A percentile compares a stretch with the other conserved stretches of the same genome.
These are phyloP conservation scores for Aspergillus neoniger DNA, from an alignment of 2,329 filamentous ascomycete species.

Conservation along the genomic window DNA sequence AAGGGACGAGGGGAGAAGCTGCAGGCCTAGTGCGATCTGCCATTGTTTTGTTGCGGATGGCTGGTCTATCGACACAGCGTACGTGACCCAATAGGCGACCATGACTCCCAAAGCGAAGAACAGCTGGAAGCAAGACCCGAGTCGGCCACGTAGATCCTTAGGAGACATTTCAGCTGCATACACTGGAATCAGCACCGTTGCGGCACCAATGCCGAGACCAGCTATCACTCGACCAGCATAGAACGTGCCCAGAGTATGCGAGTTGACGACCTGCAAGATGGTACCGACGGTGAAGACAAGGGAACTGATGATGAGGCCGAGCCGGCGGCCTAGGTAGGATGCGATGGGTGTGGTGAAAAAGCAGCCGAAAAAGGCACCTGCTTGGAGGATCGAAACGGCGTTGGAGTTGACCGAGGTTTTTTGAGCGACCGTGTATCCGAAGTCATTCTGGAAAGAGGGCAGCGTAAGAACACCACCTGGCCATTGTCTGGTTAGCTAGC, in stretches of 20 bases:
- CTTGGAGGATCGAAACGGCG: constrained; percentile 52
- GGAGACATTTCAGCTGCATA: constrained; percentile 46
- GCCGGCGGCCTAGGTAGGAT: constrained; percentile 47
- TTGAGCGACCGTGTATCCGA: constrained; percentile 36
- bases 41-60: constrained; percentile 47
- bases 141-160: constrained; percentile 43
- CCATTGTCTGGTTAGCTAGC: constrained; percentile 5
- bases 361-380: constrained; percentile 55
- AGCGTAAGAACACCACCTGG: constrained; percentile 50
- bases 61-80: constrained; percentile 48
- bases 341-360: constrained; percentile 52
- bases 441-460: constrained; percentile 45
- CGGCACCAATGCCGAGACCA: constrained; percentile 50
- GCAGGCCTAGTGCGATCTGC: constrained; percentile 52
- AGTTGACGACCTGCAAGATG: constrained; percentile 51
- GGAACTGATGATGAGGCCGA: constrained; percentile 47
- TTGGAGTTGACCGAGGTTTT: constrained; percentile 49
- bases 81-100: constrained; percentile 51
- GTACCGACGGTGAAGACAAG: constrained; percentile 40
- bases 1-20: constrained; percentile 52
- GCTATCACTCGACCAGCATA: constrained; percentile 51
- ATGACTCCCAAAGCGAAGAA: constrained; percentile 43
- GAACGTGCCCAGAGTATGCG: constrained; percentile 46
- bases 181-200: constrained; percentile 45
- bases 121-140: constrained; percentile 42